Conservation (phyloP, 495 filamentous ascomycete genomes). For the Parachaetomium inaequale region DNA sequence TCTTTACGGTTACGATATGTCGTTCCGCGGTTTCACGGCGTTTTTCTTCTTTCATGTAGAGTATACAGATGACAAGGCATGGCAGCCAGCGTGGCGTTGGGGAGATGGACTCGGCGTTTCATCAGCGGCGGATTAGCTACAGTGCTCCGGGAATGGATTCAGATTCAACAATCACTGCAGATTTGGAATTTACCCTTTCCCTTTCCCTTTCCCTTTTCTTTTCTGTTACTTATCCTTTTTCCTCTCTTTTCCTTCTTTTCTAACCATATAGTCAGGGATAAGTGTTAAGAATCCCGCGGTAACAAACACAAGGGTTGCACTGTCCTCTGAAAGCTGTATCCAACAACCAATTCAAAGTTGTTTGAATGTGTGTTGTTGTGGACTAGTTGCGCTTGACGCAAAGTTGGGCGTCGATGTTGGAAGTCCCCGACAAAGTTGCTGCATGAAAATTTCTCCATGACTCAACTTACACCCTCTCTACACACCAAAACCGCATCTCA, state of each 20-base stretch:
- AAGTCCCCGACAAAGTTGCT: background rate
- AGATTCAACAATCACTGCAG: background rate
- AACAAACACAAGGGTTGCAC: too few relatives aligned
- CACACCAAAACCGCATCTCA: background rate
- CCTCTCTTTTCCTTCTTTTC: too few relatives aligned
- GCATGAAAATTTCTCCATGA: slow-evolving; percentile 21
- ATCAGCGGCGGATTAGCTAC: background rate
- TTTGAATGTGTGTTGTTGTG: background rate
- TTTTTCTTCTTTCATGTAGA: slow-evolving; percentile 1
- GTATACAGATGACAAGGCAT: slow-evolving; percentile 2
- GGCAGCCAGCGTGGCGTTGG: slow-evolving; percentile 3
- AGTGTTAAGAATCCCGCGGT: too few relatives aligned
- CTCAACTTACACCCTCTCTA: slow-evolving; percentile 21
- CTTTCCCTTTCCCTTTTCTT: too few relatives aligned
- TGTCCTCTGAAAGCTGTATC: too few relatives aligned
- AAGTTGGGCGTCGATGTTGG: background rate
- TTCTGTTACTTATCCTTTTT: too few relatives aligned
- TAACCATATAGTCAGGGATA: too few relatives aligned
- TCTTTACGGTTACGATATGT: background rate
- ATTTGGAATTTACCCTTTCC: background rate
- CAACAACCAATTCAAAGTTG: background rate
- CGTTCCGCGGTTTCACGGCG: background rate
- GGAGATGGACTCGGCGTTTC: background rate
- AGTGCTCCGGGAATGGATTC: background rate
- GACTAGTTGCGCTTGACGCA: background rate